A percentile compares a stretch with the other conserved stretches of the same genome.
These are phyloP conservation scores for Gossypium herbaceum DNA, from an alignment of 345 rosid species.

Conservation along the genomic window DNA sequence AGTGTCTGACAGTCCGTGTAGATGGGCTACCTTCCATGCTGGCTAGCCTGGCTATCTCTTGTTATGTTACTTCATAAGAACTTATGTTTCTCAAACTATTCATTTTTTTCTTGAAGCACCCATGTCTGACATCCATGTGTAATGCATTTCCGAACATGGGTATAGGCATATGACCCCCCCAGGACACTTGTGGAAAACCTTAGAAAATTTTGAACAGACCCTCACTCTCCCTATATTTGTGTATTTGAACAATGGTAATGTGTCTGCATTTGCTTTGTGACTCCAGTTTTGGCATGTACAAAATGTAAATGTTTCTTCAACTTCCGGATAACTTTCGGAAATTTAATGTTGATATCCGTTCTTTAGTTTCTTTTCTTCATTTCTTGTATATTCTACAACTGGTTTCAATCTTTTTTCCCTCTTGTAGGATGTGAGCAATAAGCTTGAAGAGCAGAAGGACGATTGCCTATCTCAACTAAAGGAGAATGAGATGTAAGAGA, in stretches of 20 bases:
- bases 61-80: not conserved
- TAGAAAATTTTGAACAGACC: too few species aligned
- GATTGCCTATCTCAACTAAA: conserved; percentile 79
- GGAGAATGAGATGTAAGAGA: conserved; percentile 89
- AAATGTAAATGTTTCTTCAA: not conserved
- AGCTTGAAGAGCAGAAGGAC: conserved; percentile 84
- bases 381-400: not conserved
- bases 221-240: too few species aligned
- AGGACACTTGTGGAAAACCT: too few species aligned
- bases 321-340: not conserved
- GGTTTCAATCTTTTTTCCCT: conserved; percentile 15
- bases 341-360: not conserved
- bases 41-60: not conserved
- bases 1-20: not conserved
- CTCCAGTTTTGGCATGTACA: not conserved
- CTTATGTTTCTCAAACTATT: too few species aligned
- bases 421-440: conserved; percentile 77
- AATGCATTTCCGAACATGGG: not conserved
- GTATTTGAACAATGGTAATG: too few species aligned
- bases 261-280: not conserved
- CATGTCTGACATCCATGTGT: not conserved
- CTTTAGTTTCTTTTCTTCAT: not conserved
- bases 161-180: not conserved
- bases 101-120: not conserved
- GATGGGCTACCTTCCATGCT: not conserved